Base-by-base conservation (phyloP, 2,329 filamentous ascomycete species). In the Cladosporium halotolerans region DNA sequence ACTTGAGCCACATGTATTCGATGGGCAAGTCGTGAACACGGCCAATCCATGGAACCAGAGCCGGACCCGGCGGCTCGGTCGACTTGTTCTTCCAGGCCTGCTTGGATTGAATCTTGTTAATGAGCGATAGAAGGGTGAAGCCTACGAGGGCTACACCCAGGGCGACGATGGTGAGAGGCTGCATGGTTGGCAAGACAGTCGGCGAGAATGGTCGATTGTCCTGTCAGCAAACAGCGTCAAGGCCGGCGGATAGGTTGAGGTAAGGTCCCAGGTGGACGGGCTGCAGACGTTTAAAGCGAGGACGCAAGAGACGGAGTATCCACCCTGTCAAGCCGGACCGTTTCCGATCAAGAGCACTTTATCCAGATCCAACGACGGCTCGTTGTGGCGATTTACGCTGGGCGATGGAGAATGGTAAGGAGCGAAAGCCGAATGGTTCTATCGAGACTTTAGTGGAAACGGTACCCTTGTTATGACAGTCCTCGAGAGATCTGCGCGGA, bases 1-100 rank as follows among this genome's bases (percentile, higher is more conserved):
- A 78, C 68, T 79, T 80, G 57, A 79, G 60, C 78, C 78, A 81
- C 73, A 75, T 76, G 61, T 68, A 72, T 36, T 74, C 57, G 58
- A 76, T 75, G 2, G 75, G 75, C 9, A 77, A 64, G 54, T 78
- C 74, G 56, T 77, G 74, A 51, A 77, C 68, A 2, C 68, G 66
- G 41, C 68, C 68, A 43, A 70, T 55, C 55, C 60, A 68, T 34
- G 68, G 68, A 3, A 70, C 51, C 42, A 73, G 60, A 9, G 63
- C 61, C 14, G 73, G 73, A 10, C 73, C 73, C 34, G 73, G 73
- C 45, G 64, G 62, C 47, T 66, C 65, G 16, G 58, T 64, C n/a
- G 61, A 55, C 54, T 63, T 64, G 53, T 63, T 61, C 54, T 70
- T 65, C 71, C 68, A 65, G 48, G 60, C 63, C 64, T 54, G 60